phyloP scores from a whole-genome alignment of 2,329 filamentous ascomycete genomes.

The Pleomassaria siparia region DNA sequence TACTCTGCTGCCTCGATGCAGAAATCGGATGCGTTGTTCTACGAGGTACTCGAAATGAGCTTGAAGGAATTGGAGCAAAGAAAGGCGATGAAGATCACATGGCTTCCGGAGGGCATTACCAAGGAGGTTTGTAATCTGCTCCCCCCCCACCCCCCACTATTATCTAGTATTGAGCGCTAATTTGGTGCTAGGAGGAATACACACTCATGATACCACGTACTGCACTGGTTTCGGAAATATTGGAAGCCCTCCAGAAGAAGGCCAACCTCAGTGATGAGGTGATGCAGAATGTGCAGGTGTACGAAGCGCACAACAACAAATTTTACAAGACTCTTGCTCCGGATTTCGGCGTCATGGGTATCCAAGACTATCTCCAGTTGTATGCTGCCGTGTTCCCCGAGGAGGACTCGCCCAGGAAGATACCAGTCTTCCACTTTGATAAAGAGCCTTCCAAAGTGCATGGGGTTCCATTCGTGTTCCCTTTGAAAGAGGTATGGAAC shows the following conservation, averaged over 20 bases:
- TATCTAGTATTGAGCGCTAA: slow-evolving; percentile 11
- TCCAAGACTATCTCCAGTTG: slow-evolving; percentile 83
- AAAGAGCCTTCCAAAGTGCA: slow-evolving; percentile 82
- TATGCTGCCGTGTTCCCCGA: slow-evolving; percentile 81
- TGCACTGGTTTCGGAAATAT: slow-evolving; percentile 75
- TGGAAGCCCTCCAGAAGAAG: slow-evolving; percentile 77
- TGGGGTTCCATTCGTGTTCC: slow-evolving; percentile 87
- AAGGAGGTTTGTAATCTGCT: slow-evolving; percentile 69
- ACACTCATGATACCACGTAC: slow-evolving; percentile 88
- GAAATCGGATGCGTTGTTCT: slow-evolving; percentile 78
- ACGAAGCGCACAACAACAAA: slow-evolving; percentile 79
- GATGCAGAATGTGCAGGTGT: slow-evolving; percentile 72
- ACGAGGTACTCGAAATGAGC: slow-evolving; percentile 92
- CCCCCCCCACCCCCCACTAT: neutral
- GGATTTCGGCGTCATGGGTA: slow-evolving; percentile 72
- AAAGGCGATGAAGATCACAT: slow-evolving; percentile 80
- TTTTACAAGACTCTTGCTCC: slow-evolving; percentile 75
- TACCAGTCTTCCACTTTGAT: slow-evolving; percentile 90
- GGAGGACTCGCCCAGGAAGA: slow-evolving; percentile 65
- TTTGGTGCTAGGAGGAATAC: slow-evolving; percentile 62
- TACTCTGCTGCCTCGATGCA: slow-evolving; percentile 69
- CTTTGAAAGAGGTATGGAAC: slow-evolving; percentile 73
- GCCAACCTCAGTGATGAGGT: slow-evolving; percentile 76
- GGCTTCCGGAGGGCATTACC: slow-evolving; percentile 84
- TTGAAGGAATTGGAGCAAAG: slow-evolving; percentile 91